Evolutionary conservation across 2,329 filamentous ascomycete genomes (phyloP), one percentile per base, ranked within the genome.

Genomic region (Leptographium lundbergii): DNA sequence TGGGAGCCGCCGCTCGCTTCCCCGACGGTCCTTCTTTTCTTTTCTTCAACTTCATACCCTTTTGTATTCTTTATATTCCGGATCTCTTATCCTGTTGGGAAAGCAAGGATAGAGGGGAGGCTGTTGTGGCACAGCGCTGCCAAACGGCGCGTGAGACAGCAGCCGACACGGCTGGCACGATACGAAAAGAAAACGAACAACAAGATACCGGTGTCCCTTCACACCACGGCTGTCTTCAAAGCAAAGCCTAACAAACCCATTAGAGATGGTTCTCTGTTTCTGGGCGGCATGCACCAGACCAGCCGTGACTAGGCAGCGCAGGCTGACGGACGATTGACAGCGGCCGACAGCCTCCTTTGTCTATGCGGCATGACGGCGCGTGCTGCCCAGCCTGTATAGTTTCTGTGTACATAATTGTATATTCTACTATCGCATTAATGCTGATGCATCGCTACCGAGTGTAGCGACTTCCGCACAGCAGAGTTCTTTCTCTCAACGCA

Each of bases 361-460:
- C 24, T 51, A 25, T 51, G 10, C 19, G 42, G 42, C 42, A 45
- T 19, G 19, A 45, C 24, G 29, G 39, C 14, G 29, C 36, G 25
- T 27, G 17, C 25, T 24, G 22, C 32, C 54, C 51, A 19, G 50
- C 58, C 42, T 62, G 59, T 61, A 61, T 61, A 60, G n/a, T 57
- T 60, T 53, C 57, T 10, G 32, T 61, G 60, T 63, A 62, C 60
- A 63, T 63, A 63, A 61, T 60, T 60, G 52, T 59, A 59, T 59
- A 29, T 58, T 52, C 32, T 60, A 63, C 47, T 56, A 59, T 61
- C 57, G 58, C 60, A 57, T 56, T 57, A 45, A 54, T 54, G 29
- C 7, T 54, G 48, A 25, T 39, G 24, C 22, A 39, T 34, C 56
- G 39, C 22, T 11, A 42, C n/a, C 32, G 19, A 45, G 42, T n/a